Evolutionary conservation across 768 basidiomycete species (phyloP).

Genomic region (Xerocomellus intermedius): DNA sequence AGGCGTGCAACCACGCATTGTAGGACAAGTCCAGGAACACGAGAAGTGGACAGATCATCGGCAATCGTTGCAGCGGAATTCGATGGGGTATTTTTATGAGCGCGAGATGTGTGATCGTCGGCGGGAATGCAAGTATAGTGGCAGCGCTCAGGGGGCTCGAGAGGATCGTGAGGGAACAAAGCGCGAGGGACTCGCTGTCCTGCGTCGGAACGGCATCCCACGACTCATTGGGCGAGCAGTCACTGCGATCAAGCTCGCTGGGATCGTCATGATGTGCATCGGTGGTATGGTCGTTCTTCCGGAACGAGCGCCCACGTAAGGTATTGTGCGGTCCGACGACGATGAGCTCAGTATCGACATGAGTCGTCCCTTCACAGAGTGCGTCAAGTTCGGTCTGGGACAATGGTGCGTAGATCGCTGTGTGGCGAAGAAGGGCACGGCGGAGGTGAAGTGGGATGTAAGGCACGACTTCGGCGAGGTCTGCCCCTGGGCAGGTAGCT

Average conservation of each 20-base stretch:
- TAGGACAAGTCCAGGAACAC: slow-evolving; percentile 66
- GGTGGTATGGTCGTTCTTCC: neutral
- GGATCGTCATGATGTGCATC: neutral
- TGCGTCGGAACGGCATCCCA: slow-evolving; percentile 43
- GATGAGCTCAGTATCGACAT: slow-evolving; percentile 63
- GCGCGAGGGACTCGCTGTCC: slow-evolving; percentile 33
- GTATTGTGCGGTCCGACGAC: slow-evolving; percentile 55
- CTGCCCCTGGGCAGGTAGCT: slow-evolving; percentile 36
- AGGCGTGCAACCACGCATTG: slow-evolving; percentile 45
- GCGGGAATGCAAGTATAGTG: slow-evolving; percentile 52
- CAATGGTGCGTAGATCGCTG: slow-evolving; percentile 58
- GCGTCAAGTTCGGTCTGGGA: slow-evolving; percentile 47
- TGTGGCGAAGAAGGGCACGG: slow-evolving; percentile 55
- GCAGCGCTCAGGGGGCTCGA: slow-evolving; percentile 45
- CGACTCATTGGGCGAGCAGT: neutral
- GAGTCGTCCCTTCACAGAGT: slow-evolving; percentile 48
- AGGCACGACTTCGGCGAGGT: slow-evolving; percentile 48
- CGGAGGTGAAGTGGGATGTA: slow-evolving; percentile 60
- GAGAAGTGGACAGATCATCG: slow-evolving; percentile 59
- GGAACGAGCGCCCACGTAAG: slow-evolving; percentile 45
- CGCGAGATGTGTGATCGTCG: slow-evolving; percentile 61
- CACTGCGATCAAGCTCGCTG: neutral
- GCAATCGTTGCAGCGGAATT: slow-evolving; percentile 55
- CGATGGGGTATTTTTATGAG: slow-evolving; percentile 51
- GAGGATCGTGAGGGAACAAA: slow-evolving; percentile 52